Percentiles rank a stretch among this genome's conserved stretches.
phyloP scores from a whole-genome alignment of 2,329 filamentous ascomycete genomes.

The Cladosporium sp. region DNA sequence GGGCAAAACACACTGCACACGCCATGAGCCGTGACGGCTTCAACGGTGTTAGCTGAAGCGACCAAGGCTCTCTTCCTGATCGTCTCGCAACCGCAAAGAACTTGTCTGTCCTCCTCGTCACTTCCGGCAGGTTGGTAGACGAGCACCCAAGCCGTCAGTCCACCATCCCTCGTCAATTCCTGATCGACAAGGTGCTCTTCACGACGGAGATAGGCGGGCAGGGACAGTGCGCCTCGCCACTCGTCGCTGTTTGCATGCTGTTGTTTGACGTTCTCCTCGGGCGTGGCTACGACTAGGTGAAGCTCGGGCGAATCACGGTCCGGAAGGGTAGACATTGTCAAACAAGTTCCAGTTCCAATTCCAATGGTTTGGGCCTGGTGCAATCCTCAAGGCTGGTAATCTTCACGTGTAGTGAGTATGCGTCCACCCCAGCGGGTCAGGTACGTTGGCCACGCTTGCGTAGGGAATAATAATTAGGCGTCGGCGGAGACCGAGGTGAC shows the following conservation, averaged over 20 bases:
- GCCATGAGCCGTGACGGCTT: conserved; percentile 64
- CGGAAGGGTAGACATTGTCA: conserved; percentile 35
- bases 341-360: neutral
- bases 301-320: conserved; percentile 48
- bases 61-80: conserved; percentile 46
- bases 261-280: conserved; percentile 49
- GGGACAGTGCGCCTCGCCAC: conserved; percentile 55
- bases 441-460: no score
- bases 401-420: neutral
- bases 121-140: conserved; percentile 40
- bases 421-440: neutral
- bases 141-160: conserved; percentile 58
- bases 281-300: conserved; percentile 51
- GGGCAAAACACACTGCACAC: conserved; percentile 75
- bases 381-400: neutral
- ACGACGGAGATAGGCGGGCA: conserved; percentile 55
- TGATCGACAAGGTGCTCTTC: conserved; percentile 52
- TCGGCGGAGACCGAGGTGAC: conserved; percentile 8
- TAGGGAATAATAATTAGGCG: neutral
- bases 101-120: conserved; percentile 28
- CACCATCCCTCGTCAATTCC: conserved; percentile 50
- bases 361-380: neutral
- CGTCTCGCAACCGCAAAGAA: conserved; percentile 58
- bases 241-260: conserved; percentile 51
- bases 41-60: conserved; percentile 40